Conservation (phyloP, 352 stramenopile genomes). For the Phytopythium vexans region DNA sequence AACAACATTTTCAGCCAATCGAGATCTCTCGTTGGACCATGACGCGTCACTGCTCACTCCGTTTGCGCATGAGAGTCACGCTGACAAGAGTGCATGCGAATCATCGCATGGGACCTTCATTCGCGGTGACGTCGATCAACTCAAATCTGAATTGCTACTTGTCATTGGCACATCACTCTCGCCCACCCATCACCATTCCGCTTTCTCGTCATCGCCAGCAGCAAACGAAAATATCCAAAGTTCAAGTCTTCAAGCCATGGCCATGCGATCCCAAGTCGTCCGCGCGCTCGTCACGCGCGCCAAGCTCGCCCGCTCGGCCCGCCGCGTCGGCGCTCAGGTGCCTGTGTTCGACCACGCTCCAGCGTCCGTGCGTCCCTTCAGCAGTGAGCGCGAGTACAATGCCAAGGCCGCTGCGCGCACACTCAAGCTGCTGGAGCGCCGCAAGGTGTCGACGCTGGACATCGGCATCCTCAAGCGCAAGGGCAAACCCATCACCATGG, state of each 20-base stretch:
- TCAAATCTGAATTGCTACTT: no score
- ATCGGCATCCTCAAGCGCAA: conserved; percentile 90
- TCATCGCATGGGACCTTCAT: no score
- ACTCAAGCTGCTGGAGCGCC: conserved; percentile 79
- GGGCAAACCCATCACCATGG: conserved; percentile 98
- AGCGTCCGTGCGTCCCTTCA: conserved; percentile 7
- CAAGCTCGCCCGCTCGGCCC: background rate
- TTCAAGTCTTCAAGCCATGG: background rate
- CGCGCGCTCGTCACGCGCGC: background rate
- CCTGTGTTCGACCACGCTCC: background rate
- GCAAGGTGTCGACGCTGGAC: conserved; percentile 83
- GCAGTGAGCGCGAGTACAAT: conserved; percentile 35
- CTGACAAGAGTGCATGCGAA: no score
- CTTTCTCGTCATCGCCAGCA: background rate
- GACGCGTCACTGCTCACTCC: no score
- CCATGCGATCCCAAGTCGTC: no score
- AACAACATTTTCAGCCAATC: no score
- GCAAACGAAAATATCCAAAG: background rate
- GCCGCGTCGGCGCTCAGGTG: background rate
- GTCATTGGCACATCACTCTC: background rate
- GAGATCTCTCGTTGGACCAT: no score
- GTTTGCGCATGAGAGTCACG: no score
- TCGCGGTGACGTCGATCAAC: no score
- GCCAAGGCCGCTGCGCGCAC: conserved; percentile 51
- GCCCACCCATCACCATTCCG: background rate